phyloP scores from a whole-genome alignment of 2,329 filamentous ascomycete genomes.

The Acarospora socialis region DNA sequence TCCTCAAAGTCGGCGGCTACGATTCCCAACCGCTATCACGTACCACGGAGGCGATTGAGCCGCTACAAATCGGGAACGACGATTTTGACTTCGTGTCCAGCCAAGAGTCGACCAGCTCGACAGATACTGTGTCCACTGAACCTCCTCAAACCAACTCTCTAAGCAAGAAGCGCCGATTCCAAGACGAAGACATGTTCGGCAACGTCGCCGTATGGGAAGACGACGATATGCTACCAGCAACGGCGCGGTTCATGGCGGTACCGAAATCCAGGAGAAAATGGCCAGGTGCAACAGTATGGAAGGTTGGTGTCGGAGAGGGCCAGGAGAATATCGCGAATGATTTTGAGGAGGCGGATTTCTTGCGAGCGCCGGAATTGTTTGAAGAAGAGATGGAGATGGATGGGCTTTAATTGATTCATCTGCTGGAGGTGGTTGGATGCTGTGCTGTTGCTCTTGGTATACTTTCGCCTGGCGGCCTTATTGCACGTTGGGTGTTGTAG shows the following conservation, averaged over 20 bases:
- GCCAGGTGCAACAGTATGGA: slow-evolving; percentile 18
- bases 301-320: slow-evolving; percentile 19
- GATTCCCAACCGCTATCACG: neutral
- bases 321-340: slow-evolving; percentile 22
- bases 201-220: slow-evolving; percentile 15
- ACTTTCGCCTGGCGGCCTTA: too few species aligned
- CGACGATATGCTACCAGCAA: slow-evolving; percentile 12
- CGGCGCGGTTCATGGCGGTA: neutral
- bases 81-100: slow-evolving; percentile 7
- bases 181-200: slow-evolving; percentile 6
- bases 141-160: neutral
- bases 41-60: slow-evolving; percentile 5
- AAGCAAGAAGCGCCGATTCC: slow-evolving; percentile 8
- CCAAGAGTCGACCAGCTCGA: slow-evolving; percentile 8
- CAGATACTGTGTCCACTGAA: neutral
- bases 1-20: slow-evolving; percentile 11
- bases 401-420: too few species aligned
- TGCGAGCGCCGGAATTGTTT: too few species aligned
- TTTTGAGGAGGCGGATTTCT: slow-evolving; percentile 32
- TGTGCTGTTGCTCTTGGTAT: too few species aligned
- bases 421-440: too few species aligned
- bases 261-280: slow-evolving; percentile 16
- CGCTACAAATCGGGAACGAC: slow-evolving; percentile 6
- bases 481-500: too few species aligned
- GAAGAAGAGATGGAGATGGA: too few species aligned